These are phyloP conservation scores for Daldinia sp. DNA, from an alignment of 2,329 filamentous ascomycete genomes.

Conservation along the genomic window DNA sequence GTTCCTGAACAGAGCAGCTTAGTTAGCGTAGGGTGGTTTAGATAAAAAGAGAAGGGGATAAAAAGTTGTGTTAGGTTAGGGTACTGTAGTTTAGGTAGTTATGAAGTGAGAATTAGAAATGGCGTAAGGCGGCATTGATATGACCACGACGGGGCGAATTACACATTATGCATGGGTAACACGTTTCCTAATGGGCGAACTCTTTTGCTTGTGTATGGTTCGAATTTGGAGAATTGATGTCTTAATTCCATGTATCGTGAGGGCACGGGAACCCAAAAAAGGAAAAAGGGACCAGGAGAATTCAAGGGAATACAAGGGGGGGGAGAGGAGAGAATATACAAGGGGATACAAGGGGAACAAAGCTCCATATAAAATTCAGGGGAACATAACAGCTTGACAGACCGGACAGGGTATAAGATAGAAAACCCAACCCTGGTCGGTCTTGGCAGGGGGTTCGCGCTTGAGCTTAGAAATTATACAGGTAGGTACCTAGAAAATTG, in stretches of 20 bases:
- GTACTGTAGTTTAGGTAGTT: neutral
- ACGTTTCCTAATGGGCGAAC: slow-evolving; percentile 18
- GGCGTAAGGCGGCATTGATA: slow-evolving; percentile 33
- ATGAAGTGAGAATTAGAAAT: slow-evolving; percentile 12
- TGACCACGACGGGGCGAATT: slow-evolving; percentile 27
- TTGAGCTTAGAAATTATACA: slow-evolving; percentile 11
- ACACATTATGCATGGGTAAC: slow-evolving; percentile 34
- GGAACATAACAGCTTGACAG: slow-evolving; percentile 19
- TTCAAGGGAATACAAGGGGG: slow-evolving; percentile 6
- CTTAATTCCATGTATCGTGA: slow-evolving; percentile 7
- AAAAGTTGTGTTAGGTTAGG: neutral
- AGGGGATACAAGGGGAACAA: slow-evolving; percentile 1
- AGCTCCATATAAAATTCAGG: slow-evolving; percentile 38
- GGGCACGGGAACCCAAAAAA: neutral
- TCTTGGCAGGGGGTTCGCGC: slow-evolving; percentile 37
- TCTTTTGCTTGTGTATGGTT: neutral
- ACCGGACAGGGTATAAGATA: slow-evolving; percentile 21
- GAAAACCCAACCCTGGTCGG: slow-evolving; percentile 13
- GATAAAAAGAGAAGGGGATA: neutral
- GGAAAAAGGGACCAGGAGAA: slow-evolving; percentile 8
- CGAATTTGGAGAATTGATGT: slow-evolving; percentile 16
- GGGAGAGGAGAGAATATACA: neutral
- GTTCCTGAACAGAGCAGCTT: slow-evolving; percentile 17
- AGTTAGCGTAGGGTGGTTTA: neutral
- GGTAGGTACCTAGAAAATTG: neutral